phyloP scores from a whole-genome alignment of 2,329 filamentous ascomycete species.

The Colletotrichum melonis region DNA sequence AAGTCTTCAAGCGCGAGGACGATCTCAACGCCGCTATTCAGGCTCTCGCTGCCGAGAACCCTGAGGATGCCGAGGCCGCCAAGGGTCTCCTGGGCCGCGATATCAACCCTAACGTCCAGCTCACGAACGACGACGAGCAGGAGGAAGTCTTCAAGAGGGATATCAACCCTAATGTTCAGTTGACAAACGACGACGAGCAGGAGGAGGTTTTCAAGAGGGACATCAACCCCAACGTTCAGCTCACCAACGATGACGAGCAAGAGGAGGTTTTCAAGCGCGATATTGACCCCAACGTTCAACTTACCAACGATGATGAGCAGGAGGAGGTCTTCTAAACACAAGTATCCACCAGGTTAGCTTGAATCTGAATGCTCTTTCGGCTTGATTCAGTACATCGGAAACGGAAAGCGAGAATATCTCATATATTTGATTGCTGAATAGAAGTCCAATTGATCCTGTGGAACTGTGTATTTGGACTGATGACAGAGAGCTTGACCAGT shows the following conservation, averaged over 20 bases:
- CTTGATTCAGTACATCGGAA: no score
- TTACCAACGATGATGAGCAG: slow-evolving; percentile 8
- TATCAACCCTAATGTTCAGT: neutral
- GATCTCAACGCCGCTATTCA: slow-evolving; percentile 4
- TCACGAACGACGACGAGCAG: neutral
- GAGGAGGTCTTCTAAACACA: slow-evolving; percentile 2
- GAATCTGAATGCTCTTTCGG: no score
- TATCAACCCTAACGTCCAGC: neutral
- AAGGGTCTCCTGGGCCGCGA: slow-evolving; percentile 14
- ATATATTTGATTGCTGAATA: no score
- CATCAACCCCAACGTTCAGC: neutral
- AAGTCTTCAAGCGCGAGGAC: slow-evolving; percentile 11
- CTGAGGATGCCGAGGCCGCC: slow-evolving; percentile 10
- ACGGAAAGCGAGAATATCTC: no score
- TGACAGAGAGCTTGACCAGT: no score
- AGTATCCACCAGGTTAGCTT: neutral
- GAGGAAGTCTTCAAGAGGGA: slow-evolving; percentile 10
- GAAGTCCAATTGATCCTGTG: no score
- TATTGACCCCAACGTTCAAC: neutral
- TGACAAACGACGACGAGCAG: slow-evolving; percentile 4
- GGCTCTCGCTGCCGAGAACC: slow-evolving; percentile 17
- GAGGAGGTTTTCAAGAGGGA: slow-evolving; percentile 7
- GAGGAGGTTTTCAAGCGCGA: slow-evolving; percentile 10
- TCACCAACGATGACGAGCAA: neutral
- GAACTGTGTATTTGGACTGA: no score